phyloP scores from a whole-genome alignment of 495 filamentous ascomycete genomes.

The Cryomyces minteri region DNA sequence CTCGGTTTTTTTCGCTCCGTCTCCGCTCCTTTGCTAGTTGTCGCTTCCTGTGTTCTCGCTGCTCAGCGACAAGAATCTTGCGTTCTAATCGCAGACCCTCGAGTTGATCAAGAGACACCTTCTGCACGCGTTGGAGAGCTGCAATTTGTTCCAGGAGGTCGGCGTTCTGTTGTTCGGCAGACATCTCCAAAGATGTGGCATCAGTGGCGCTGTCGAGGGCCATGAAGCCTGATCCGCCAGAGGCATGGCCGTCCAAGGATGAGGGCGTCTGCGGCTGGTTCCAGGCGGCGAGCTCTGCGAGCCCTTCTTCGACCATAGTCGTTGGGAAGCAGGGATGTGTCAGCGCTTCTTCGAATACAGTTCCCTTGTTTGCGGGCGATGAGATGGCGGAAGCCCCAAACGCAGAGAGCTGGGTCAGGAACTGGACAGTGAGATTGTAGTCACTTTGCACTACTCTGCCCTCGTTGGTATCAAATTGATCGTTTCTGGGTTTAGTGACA shows the following conservation, averaged over 20 bases:
- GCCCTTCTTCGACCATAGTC: conserved; percentile 33
- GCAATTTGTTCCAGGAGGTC: conserved; percentile 15
- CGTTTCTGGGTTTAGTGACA: conserved; percentile 53
- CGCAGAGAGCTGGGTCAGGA: conserved; percentile 19
- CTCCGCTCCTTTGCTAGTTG: conserved; percentile 5
- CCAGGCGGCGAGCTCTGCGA: conserved; percentile 30
- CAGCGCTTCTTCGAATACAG: conserved; percentile 29
- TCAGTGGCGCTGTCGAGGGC: conserved; percentile 6
- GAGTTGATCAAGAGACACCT: conserved; percentile 18
- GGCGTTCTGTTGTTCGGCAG: conserved; percentile 8
- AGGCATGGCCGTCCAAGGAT: neutral
- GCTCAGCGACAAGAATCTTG: conserved; percentile 11
- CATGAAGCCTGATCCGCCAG: conserved; percentile 14
- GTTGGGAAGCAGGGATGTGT: conserved; percentile 32
- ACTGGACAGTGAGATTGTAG: conserved; percentile 51
- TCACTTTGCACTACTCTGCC: conserved; percentile 31
- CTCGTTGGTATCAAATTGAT: conserved; percentile 23
- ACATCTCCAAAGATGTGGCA: conserved; percentile 1
- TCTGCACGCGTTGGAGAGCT: conserved; percentile 18
- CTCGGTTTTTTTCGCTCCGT: conserved; percentile 9
- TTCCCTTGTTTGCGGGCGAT: no score
- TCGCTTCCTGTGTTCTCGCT: conserved; percentile 5
- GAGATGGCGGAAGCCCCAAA: neutral
- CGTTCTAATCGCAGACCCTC: conserved; percentile 18
- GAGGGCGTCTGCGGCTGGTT: neutral